Percentiles rank a stretch among this genome's conserved stretches.
Evolutionary conservation across 176 grass and related monocot species (phyloP).

Genomic region (Zizania latifolia): DNA sequence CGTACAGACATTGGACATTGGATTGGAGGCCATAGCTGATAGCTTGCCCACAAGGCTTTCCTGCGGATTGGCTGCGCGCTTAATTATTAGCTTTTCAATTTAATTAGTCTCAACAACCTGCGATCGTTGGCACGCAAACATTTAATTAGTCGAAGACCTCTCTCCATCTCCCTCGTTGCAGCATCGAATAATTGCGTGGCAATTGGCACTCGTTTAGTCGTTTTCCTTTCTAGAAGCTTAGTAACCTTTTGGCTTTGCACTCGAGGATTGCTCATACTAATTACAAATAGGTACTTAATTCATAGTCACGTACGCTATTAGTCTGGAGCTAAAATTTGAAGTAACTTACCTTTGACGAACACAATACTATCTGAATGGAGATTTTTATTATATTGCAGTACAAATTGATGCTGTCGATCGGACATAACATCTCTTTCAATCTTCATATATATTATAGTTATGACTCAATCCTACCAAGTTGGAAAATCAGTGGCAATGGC

Average conservation of each 20-base stretch:
- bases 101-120: conserved; percentile 16
- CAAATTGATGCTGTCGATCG: neutral
- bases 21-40: too few relatives aligned
- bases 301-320: conserved; percentile 1
- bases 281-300: neutral
- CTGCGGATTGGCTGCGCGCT: neutral
- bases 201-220: conserved; percentile 26
- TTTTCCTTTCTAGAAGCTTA: conserved; percentile 30
- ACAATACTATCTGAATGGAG: neutral
- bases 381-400: neutral
- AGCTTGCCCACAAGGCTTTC: neutral
- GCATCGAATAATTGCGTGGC: conserved; percentile 18
- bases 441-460: neutral
- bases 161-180: neutral
- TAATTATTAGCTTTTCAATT: neutral
- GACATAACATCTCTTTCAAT: neutral
- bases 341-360: neutral
- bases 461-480: neutral
- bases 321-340: neutral
- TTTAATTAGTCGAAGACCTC: too few relatives aligned
- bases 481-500: neutral
- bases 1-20: too few relatives aligned
- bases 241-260: conserved; percentile 25
- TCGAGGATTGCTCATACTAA: conserved; percentile 3
- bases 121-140: neutral